Percentiles rank a stretch among this genome's conserved stretches.
These are phyloP conservation scores for Phytophthora megakarya DNA, from an alignment of 352 stramenopile genomes.

Conservation along the genomic window DNA sequence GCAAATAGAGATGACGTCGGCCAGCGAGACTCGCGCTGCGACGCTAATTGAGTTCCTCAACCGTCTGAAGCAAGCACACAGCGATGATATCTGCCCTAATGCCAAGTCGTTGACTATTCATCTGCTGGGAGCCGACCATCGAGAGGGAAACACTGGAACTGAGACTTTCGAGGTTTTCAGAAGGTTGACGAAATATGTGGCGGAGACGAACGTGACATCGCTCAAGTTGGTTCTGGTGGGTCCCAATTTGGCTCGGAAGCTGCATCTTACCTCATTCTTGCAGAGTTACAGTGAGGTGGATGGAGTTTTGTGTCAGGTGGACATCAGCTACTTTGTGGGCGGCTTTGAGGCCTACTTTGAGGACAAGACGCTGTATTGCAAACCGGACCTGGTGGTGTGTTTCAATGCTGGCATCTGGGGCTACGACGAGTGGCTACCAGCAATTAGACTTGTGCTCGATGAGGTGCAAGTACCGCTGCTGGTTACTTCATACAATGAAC, in stretches of 20 bases:
- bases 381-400: constrained; percentile 69
- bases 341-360: constrained; percentile 65
- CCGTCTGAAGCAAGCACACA: constrained; percentile 30
- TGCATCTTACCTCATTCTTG: constrained; percentile 45
- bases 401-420: constrained; percentile 90
- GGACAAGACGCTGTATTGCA: constrained; percentile 48
- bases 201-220: constrained; percentile 37
- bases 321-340: constrained; percentile 73
- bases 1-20: constrained; percentile 8
- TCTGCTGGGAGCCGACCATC: constrained; percentile 75
- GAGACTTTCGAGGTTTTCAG: constrained; percentile 71
- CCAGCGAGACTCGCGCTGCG: constrained; percentile 34
- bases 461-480: constrained; percentile 63
- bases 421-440: constrained; percentile 87
- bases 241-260: constrained; percentile 64
- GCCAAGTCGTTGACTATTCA: constrained; percentile 53
- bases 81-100: constrained; percentile 1
- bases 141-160: constrained; percentile 62
- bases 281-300: constrained; percentile 23
- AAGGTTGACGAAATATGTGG: constrained; percentile 48
- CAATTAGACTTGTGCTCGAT: constrained; percentile 65
- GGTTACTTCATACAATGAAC: constrained; percentile 86
- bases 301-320: constrained; percentile 38
- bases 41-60: constrained; percentile 41
- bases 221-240: constrained; percentile 74